Evolutionary conservation across 768 basidiomycete genomes (phyloP), one percentile per base, ranked within the genome.

Genomic region (Russula compacta): DNA sequence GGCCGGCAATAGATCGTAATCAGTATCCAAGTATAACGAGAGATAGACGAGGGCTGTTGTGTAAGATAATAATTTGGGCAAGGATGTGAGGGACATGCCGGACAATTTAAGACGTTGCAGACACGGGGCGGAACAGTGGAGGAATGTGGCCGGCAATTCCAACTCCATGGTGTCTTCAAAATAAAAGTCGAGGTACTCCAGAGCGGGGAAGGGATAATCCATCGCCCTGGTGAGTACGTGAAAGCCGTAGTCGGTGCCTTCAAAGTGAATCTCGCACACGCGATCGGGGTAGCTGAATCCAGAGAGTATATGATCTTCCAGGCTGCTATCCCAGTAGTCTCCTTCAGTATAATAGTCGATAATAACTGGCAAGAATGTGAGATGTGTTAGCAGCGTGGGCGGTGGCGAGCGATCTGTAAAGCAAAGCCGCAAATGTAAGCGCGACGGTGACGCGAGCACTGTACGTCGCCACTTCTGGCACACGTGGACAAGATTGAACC

Each of bases 401-500:
- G 12, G 19, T 17, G 33, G 29, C 9, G 24, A 35, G 5, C 5
- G 33, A 3, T 29, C 38, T 29, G 24, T 5, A 21, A 53, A 53
- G 24, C 1, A 4, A 40, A 53, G 52, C 38, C 15, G 39, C 38
- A 53, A 17, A 6, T 1, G 39, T 17, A 53, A 29, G 15, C 38
- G 24, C 9, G 4, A 10, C 2, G 15, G 15, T 7, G 24, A 39
- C 24, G 52, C 14, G 6, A 53, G 17, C 4, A 53, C 52, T 8
- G 40, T 8, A 10, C 2, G 15, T 6, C 52, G 52, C 52, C 52
- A 53, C 10, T 40, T 33, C 1, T n/a, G 38, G 38, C 52, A 53
- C 11, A 53, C 52, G 14, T 53, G 52, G 4, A 17, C 52, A n/a
- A 53, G 52, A 15, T 53, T 53, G 39, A 40, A 53, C 52, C 52